A percentile compares a stretch with the other conserved stretches of the same genome.
Evolutionary conservation across 805 yeast genomes (phyloP).

Genomic region (Cyberlindnera mrakii): DNA sequence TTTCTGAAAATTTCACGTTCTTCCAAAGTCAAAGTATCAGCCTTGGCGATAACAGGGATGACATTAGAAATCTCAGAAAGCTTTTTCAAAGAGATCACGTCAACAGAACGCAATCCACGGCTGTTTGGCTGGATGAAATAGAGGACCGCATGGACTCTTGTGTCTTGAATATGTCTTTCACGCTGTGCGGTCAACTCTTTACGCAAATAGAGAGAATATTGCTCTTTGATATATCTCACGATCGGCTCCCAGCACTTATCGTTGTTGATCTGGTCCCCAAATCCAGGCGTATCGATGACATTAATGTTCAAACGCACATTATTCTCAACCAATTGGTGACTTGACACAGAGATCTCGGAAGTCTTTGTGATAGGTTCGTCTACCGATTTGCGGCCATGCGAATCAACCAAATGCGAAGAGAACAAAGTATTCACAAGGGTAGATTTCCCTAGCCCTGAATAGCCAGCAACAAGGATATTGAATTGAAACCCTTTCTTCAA

Average conservation of each 20-base stretch:
- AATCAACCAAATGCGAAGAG: conserved; percentile 68
- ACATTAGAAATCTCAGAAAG: conserved; percentile 88
- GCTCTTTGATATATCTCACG: conserved; percentile 90
- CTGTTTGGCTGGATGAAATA: conserved; percentile 89
- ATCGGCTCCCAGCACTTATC: conserved; percentile 97
- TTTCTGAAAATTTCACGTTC: conserved; percentile 81
- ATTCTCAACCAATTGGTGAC: conserved; percentile 75
- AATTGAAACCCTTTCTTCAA: conserved; percentile 91
- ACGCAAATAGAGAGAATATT: conserved; percentile 84
- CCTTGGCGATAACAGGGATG: conserved; percentile 91
- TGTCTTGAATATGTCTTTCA: conserved; percentile 73
- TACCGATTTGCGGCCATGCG: conserved; percentile 64
- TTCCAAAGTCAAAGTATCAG: conserved; percentile 80
- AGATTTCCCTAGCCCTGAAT: conserved; percentile 91
- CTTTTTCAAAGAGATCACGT: conserved; percentile 74
- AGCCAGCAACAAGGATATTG: conserved; percentile 90
- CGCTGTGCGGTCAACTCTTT: conserved; percentile 93
- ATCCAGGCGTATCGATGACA: conserved; percentile 95
- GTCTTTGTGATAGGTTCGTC: conserved; percentile 79
- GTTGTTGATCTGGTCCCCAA: conserved; percentile 94
- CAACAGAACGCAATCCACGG: conserved; percentile 78
- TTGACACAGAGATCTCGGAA: conserved; percentile 69
- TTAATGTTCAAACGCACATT: conserved; percentile 81
- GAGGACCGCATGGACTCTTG: conserved; percentile 89
- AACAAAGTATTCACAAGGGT: conserved; percentile 89